A percentile compares a stretch with the other conserved stretches of the same genome.
phyloP scores from a whole-genome alignment of 2,329 filamentous ascomycete species.

The Colletotrichum somersetense region DNA sequence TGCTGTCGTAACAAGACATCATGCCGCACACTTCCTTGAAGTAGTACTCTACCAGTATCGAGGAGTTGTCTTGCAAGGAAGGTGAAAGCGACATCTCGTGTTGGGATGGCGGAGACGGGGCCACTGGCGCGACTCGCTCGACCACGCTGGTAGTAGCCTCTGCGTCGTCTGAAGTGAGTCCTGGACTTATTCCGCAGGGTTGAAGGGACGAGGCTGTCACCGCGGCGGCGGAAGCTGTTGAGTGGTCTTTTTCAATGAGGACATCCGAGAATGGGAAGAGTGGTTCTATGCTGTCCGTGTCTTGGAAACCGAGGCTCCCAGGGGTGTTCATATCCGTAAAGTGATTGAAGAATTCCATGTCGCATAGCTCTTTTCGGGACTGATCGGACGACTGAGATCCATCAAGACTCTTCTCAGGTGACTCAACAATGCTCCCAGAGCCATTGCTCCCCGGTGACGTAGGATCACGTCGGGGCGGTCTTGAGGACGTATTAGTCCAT shows the following conservation, averaged over 20 bases:
- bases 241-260: neutral
- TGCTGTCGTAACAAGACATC: slow-evolving; percentile 74
- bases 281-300: neutral
- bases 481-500: slow-evolving; percentile 15
- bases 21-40: slow-evolving; percentile 72
- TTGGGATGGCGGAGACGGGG: neutral
- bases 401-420: too few species aligned
- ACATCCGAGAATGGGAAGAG: neutral
- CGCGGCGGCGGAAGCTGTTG: neutral
- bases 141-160: neutral
- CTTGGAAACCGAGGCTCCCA: neutral
- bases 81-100: neutral
- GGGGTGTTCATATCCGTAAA: slow-evolving; percentile 4
- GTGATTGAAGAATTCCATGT: slow-evolving; percentile 7
- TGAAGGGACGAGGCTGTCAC: neutral
- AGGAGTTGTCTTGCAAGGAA: slow-evolving; percentile 50
- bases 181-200: too few species aligned
- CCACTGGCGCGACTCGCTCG: neutral
- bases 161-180: neutral
- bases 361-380: neutral
- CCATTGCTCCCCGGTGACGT: neutral
- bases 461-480: neutral
- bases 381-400: neutral
- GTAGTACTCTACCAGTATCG: slow-evolving; percentile 72
- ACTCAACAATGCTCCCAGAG: neutral